Base-by-base conservation (phyloP, 768 basidiomycete species). In the Kwoniella sp. region DNA sequence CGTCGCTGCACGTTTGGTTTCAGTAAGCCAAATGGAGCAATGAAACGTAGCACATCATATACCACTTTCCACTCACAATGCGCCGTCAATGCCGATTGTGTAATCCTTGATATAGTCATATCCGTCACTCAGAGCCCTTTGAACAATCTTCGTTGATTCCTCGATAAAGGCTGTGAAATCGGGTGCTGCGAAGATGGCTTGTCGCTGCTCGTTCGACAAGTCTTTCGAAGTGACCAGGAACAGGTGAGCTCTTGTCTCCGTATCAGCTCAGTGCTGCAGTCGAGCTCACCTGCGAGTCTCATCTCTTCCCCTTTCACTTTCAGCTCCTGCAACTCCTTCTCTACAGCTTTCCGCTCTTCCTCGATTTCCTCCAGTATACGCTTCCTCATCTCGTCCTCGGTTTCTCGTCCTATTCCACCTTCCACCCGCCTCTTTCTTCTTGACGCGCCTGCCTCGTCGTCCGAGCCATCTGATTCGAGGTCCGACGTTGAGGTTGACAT, bases 81-180 rank as follows among this genome's bases (percentile, higher is more conserved):
- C 90, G 7, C 89, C 85, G 76, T 93, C 92, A 7, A 91, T 84
- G 26, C 89, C 90, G 55, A 94, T 86, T n/a, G 90, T 91, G 77
- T 99, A 99, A 82, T 99, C 96, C 34, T 90, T 88, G 71, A 93
- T 92, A 73, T 98, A 97, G 79, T 99, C 96, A 79, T 99, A 99
- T 28, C 87, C 87, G 73, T 98, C 96, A 75, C 91, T 96, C 67
- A 98, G 82, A 23, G 95, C 96, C 55, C 96, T 85, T 79, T 98
- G 92, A 12, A 97, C 87, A 52, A 98, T 93, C 82, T 95, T 95
- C 23, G 91, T 92, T 9, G 92, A 94, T 72, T 90, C 87, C 77
- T 96, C 93, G 17, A 99, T 88, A 79, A 99, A 99, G 69, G 93
- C 90, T 17, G 91, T 82, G 79, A 98, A 97, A 75, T 93, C 92